Percentiles rank a stretch among this genome's conserved stretches.
phyloP scores from a whole-genome alignment of 352 stramenopile genomes.

The Thraustochytrium sp. region DNA sequence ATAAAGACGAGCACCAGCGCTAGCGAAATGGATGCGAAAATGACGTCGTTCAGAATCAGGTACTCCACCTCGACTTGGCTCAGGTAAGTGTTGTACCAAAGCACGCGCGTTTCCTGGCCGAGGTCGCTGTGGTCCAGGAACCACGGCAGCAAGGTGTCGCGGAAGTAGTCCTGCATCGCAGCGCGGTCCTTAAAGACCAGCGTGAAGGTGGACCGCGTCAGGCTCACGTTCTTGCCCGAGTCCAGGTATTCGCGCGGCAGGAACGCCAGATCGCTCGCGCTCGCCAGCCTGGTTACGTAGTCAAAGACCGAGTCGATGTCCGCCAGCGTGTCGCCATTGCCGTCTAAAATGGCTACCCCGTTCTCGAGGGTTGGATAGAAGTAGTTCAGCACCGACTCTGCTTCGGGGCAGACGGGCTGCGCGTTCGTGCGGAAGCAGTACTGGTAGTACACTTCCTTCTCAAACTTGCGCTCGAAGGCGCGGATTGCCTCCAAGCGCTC shows the following conservation, averaged over 20 bases:
- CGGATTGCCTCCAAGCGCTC: background rate
- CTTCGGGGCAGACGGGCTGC: background rate
- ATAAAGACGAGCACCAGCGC: constrained; percentile 15
- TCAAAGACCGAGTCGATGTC: background rate
- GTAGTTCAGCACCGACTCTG: constrained; percentile 32
- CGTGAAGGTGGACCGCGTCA: background rate
- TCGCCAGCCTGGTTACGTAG: background rate
- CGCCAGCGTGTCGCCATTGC: background rate
- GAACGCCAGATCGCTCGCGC: background rate
- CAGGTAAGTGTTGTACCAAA: background rate
- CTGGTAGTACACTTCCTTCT: background rate
- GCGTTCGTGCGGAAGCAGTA: background rate
- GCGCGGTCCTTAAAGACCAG: background rate
- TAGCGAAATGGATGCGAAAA: background rate
- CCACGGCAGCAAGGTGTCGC: background rate
- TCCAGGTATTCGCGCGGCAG: background rate
- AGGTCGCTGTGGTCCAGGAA: background rate
- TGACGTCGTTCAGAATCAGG: background rate
- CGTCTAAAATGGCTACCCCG: background rate
- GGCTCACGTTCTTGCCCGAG: background rate
- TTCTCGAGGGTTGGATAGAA: background rate
- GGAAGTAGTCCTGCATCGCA: background rate
- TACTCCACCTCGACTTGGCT: background rate
- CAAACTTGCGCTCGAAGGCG: background rate
- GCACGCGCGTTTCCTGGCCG: background rate